phyloP scores from a whole-genome alignment of 768 basidiomycete species.

The Trametes maxima region DNA sequence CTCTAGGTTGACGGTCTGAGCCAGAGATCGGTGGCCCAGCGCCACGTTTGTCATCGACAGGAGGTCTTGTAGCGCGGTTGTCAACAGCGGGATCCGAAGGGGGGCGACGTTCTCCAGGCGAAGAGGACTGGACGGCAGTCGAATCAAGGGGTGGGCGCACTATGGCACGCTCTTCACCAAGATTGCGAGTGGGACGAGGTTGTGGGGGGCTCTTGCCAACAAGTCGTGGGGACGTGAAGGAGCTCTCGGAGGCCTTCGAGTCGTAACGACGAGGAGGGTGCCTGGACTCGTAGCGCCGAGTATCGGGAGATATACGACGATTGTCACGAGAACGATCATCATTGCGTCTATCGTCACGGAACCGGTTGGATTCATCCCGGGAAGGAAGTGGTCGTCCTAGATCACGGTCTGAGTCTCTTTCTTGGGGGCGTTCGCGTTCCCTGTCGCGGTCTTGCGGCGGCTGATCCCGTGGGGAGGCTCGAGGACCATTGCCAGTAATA shows the following conservation, averaged over 20 bases:
- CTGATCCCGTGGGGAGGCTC: constrained; percentile 13
- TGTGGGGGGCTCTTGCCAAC: constrained; percentile 30
- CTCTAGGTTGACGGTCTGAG: constrained; percentile 2
- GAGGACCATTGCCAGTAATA: constrained; percentile 1
- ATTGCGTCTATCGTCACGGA: constrained; percentile 43
- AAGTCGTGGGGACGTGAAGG: constrained; percentile 30
- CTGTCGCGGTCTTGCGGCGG: constrained; percentile 34
- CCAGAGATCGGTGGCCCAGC: background rate
- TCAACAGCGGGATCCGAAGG: background rate
- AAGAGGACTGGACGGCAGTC: background rate
- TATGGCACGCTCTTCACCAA: constrained; percentile 26
- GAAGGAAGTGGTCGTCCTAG: constrained; percentile 38
- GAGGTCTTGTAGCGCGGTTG: background rate
- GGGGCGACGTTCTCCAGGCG: constrained; percentile 7
- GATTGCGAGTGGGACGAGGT: constrained; percentile 13
- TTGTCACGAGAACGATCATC: constrained; percentile 40
- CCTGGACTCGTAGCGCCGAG: constrained; percentile 51
- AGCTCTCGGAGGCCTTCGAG: constrained; percentile 31
- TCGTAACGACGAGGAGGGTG: constrained; percentile 41
- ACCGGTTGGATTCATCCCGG: constrained; percentile 40
- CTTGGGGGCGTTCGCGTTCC: constrained; percentile 36
- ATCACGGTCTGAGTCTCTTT: constrained; percentile 40
- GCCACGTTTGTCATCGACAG: constrained; percentile 14
- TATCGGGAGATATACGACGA: constrained; percentile 48
- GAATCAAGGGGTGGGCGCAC: constrained; percentile 15